Conservation (phyloP, 148 eudicot genomes). For the Arctostaphylos glauca region DNA sequence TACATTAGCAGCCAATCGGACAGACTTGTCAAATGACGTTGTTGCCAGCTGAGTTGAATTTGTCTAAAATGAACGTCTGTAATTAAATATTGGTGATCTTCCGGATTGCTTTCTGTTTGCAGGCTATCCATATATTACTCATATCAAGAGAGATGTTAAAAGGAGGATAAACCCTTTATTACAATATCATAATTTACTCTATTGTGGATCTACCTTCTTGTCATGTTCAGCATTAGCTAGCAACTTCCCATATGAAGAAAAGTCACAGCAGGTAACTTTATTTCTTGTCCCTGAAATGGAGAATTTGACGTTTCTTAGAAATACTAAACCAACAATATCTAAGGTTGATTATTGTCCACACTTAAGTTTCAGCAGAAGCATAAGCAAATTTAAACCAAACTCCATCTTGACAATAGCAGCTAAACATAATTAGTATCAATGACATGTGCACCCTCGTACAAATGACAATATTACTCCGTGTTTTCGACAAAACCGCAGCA, state of each 20-base stretch:
- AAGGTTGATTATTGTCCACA: too few species aligned
- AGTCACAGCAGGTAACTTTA: slow-evolving; percentile 84
- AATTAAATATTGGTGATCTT: slow-evolving; percentile 63
- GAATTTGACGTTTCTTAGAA: slow-evolving; percentile 6
- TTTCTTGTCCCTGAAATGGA: slow-evolving; percentile 62
- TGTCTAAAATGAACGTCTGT: slow-evolving; percentile 81
- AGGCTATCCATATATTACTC: slow-evolving; percentile 89
- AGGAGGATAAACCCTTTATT: background rate
- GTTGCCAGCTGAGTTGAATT: slow-evolving; percentile 85
- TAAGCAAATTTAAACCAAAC: too few species aligned
- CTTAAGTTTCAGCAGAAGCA: too few species aligned
- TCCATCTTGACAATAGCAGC: too few species aligned
- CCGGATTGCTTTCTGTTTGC: slow-evolving; percentile 70
- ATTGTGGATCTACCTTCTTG: slow-evolving; percentile 56
- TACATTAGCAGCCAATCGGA: slow-evolving; percentile 81
- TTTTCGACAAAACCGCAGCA: too few species aligned
- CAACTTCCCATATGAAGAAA: slow-evolving; percentile 87
- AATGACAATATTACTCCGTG: too few species aligned
- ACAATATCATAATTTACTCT: background rate
- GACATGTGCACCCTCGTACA: too few species aligned
- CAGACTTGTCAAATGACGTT: slow-evolving; percentile 83
- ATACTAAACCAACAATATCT: background rate
- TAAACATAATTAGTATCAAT: too few species aligned
- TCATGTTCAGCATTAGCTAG: slow-evolving; percentile 93
- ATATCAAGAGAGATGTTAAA: slow-evolving; percentile 66